Conservation (phyloP, 1,139 yeast species). For the Yamadazyma buinensis region DNA sequence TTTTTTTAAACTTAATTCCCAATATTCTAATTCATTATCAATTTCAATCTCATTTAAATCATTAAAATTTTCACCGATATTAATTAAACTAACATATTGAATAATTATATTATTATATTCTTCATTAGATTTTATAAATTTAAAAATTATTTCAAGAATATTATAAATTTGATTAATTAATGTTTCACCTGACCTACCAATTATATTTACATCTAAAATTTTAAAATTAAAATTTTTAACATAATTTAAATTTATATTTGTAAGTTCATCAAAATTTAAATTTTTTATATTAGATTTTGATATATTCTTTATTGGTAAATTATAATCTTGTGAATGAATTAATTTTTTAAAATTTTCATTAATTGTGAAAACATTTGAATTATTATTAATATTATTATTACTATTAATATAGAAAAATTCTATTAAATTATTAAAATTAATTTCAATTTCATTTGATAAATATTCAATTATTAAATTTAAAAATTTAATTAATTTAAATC, state of each 20-base stretch:
- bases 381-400: slow-evolving; percentile 17
- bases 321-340: slow-evolving; percentile 12
- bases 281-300: slow-evolving; percentile 18
- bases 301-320: slow-evolving; percentile 7
- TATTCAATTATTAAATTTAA: slow-evolving; percentile 40
- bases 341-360: slow-evolving; percentile 10
- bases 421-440: slow-evolving; percentile 28
- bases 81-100: slow-evolving; percentile 27
- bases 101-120: slow-evolving; percentile 37
- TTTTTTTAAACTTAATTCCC: slow-evolving; percentile 24
- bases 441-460: slow-evolving; percentile 47
- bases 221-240: slow-evolving; percentile 35
- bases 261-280: slow-evolving; percentile 48
- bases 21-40: slow-evolving; percentile 13
- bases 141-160: slow-evolving; percentile 38
- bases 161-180: slow-evolving; percentile 45
- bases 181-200: slow-evolving; percentile 40
- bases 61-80: slow-evolving; percentile 16
- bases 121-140: slow-evolving; percentile 42
- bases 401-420: slow-evolving; percentile 9
- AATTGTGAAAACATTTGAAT: not conserved
- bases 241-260: slow-evolving; percentile 37
- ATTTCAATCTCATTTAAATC: slow-evolving; percentile 2
- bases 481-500: slow-evolving; percentile 45
- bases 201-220: slow-evolving; percentile 28